Evolutionary conservation across 2,329 filamentous ascomycete genomes (phyloP), one percentile per base, ranked within the genome.

Genomic region (Cordyceps fumosorosea): DNA sequence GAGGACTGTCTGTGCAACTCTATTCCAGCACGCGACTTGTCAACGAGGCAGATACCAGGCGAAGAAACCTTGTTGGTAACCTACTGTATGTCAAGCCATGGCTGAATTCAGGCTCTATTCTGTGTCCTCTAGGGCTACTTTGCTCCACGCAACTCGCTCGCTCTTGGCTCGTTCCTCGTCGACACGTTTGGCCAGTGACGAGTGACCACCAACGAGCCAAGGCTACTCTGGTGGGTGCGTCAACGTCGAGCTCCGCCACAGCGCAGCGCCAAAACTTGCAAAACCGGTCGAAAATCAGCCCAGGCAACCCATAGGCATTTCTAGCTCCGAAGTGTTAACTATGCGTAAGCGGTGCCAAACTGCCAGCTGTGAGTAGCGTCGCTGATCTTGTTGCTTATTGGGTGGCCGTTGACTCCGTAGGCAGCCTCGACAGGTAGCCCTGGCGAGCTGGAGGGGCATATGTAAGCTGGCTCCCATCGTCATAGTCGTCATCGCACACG

Each of bases 401-500:
- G 29, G 8, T 29, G 5, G 34, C 7, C 10, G 12, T 37, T 12
- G 12, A 18, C 5, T 26, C 45, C 20, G 20, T 48, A 18, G 45
- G 22, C 22, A 48, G 45, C 45, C 45, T 48, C 8, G 51, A 22
- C 8, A 37, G 16, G 14, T 16, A 52, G 47, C 11, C 56, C 34
- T 20, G 44, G 47, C 50, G 20, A 51, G 22, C 22, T 60, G 42
- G 50, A 54, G 58, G 51, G 51, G 59, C 52, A 55, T 55, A 61
- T 42, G 29, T 48, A 56, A 50, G 59, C 59, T 50, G 16, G 56
- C 26, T 26, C 48, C 48, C 51, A 55, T 55, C 58, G 29, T 55
- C 59, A 61, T 61, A 51, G 51, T 61, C 59, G 51, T 61, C 59
- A 61, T 61, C 42, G 48, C 37, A 48, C 37, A 32, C 58, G n/a